Percentiles rank a stretch among this genome's conserved stretches.
Evolutionary conservation across 2,329 filamentous ascomycete genomes (phyloP).

Genomic region (Cladophialophora yegresii): DNA sequence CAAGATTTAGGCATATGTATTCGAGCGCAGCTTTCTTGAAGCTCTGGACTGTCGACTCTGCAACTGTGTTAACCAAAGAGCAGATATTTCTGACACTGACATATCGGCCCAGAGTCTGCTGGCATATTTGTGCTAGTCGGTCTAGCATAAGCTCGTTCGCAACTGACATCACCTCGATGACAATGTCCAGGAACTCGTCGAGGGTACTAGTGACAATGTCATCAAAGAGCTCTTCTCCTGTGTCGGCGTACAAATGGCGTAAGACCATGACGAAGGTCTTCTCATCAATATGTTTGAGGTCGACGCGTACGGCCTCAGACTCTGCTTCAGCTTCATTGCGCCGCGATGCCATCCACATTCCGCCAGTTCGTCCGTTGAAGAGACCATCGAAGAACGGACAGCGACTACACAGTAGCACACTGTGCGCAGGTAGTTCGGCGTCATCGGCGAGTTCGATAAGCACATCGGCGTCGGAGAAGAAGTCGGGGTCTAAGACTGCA

Average conservation of each 20-base stretch:
- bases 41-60: constrained; percentile 75
- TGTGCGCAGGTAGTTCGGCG: constrained; percentile 71
- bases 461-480: constrained; percentile 78
- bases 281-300: constrained; percentile 76
- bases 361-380: constrained; percentile 82
- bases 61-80: constrained; percentile 79
- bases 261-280: constrained; percentile 77
- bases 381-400: constrained; percentile 92
- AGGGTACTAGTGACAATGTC: constrained; percentile 68
- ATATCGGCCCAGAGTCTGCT: constrained; percentile 70
- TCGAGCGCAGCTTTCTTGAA: constrained; percentile 89
- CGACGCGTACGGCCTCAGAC: constrained; percentile 64
- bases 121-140: constrained; percentile 83
- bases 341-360: constrained; percentile 77
- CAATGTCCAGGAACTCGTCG: constrained; percentile 83
- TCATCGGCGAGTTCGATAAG: constrained; percentile 74
- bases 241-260: constrained; percentile 79
- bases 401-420: constrained; percentile 73
- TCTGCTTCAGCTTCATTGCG: constrained; percentile 53
- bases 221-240: constrained; percentile 78
- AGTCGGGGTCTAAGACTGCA: constrained; percentile 68
- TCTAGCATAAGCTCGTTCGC: constrained; percentile 97
- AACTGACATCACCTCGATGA: constrained; percentile 85
- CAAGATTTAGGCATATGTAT: constrained; percentile 88
- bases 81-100: constrained; percentile 73